Conservation (phyloP, 257 asterid genomes). For the Salvia hispanica region DNA sequence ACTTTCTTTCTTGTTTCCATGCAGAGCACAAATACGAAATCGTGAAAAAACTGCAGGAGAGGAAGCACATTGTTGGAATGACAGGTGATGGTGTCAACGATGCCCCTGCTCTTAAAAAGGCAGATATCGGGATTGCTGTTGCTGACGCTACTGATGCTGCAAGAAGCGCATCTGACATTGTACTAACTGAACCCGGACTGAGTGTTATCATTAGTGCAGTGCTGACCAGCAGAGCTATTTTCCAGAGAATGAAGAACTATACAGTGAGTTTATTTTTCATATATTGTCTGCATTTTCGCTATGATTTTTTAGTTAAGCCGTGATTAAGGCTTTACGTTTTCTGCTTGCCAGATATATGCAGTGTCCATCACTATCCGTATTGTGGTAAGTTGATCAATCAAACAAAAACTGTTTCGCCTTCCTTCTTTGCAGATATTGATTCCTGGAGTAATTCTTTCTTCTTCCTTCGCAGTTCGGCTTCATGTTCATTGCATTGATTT, state of each 20-base stretch:
- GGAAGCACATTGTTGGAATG: constrained; percentile 98
- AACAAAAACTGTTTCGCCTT: neutral
- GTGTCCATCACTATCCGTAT: constrained; percentile 99
- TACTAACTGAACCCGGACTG: constrained; percentile 95
- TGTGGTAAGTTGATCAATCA: constrained; percentile 67
- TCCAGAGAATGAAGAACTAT: constrained; percentile 98
- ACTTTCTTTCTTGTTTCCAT: constrained; percentile 16
- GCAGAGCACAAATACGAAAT: constrained; percentile 99
- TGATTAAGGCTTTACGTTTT: constrained; percentile 27
- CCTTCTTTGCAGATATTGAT: constrained; percentile 14
- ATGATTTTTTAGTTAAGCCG: neutral
- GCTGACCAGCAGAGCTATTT: constrained; percentile 94
- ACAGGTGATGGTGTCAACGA: constrained; percentile 99
- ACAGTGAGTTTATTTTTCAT: constrained; percentile 54
- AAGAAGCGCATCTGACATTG: constrained; percentile 93
- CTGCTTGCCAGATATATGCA: constrained; percentile 80
- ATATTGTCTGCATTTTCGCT: neutral
- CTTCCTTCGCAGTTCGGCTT: constrained; percentile 77
- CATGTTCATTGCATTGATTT: constrained; percentile 91
- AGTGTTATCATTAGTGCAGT: constrained; percentile 98
- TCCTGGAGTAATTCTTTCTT: constrained; percentile 5
- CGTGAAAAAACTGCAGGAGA: constrained; percentile 95
- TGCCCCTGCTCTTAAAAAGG: constrained; percentile 98
- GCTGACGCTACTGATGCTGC: constrained; percentile 99
- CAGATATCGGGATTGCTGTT: constrained; percentile 96